These are phyloP conservation scores for Colletotrichum aenigma DNA, from an alignment of 2,329 filamentous ascomycete species.

Conservation along the genomic window DNA sequence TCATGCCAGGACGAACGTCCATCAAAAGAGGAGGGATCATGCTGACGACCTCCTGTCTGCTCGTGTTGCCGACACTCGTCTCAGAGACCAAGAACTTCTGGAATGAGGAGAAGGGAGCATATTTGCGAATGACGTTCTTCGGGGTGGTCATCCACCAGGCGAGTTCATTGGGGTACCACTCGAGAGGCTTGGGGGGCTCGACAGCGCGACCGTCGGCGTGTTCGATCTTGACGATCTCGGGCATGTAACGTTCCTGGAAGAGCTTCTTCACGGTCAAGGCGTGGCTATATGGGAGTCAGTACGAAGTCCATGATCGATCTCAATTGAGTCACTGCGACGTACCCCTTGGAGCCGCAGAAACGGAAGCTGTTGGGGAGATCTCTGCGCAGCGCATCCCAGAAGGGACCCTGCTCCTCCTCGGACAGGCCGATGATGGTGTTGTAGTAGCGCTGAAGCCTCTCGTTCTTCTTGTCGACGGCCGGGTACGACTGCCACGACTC, in stretches of 20 bases:
- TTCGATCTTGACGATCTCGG: slow-evolving; percentile 84
- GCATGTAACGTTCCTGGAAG: slow-evolving; percentile 87
- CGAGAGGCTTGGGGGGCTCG: slow-evolving; percentile 79
- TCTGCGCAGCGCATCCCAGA: slow-evolving; percentile 82
- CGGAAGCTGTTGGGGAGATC: slow-evolving; percentile 97
- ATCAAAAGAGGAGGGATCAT: slow-evolving; percentile 98
- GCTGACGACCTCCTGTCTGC: slow-evolving; percentile 94
- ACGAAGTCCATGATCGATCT: background rate
- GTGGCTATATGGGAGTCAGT: slow-evolving; percentile 59
- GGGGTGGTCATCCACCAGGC: slow-evolving; percentile 99
- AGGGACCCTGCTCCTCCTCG: slow-evolving; percentile 77
- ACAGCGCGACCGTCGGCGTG: slow-evolving; percentile 82
- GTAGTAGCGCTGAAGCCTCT: slow-evolving; percentile 87
- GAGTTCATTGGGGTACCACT: slow-evolving; percentile 93
- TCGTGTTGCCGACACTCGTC: slow-evolving; percentile 96
- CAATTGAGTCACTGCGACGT: slow-evolving; percentile 26
- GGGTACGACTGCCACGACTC: slow-evolving; percentile 43
- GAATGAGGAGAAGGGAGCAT: slow-evolving; percentile 91
- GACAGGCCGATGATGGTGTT: slow-evolving; percentile 76
- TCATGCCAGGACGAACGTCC: slow-evolving; percentile 89
- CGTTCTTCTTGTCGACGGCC: slow-evolving; percentile 78
- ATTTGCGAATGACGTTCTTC: slow-evolving; percentile 93
- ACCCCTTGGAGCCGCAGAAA: slow-evolving; percentile 95
- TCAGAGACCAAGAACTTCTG: slow-evolving; percentile 98
- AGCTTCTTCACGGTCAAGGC: slow-evolving; percentile 91